These are phyloP conservation scores for Toxicodendron radicans DNA, from an alignment of 345 rosid species.

Conservation along the genomic window DNA sequence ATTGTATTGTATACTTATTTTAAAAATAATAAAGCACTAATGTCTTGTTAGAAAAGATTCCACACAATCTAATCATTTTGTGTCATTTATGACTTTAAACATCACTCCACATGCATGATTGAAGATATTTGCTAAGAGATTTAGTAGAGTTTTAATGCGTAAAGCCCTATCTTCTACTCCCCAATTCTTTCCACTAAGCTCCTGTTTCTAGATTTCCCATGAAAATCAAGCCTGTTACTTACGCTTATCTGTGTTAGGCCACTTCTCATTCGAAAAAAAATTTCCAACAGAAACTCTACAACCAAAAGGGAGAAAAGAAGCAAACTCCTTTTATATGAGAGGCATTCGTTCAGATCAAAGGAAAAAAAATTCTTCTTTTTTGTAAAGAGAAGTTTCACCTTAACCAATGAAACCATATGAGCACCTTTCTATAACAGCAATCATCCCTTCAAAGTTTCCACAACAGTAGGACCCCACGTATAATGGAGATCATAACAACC, in stretches of 20 bases:
- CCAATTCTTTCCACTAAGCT: background rate
- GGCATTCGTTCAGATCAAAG: background rate
- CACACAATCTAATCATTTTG: background rate
- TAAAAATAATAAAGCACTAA: background rate
- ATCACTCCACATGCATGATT: background rate
- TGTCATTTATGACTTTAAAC: background rate
- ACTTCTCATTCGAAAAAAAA: background rate
- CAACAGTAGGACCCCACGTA: background rate
- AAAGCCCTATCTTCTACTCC: background rate
- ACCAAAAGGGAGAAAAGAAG: background rate
- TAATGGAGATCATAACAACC: background rate
- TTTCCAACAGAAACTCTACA: background rate
- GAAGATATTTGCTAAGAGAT: background rate
- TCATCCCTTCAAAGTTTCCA: background rate
- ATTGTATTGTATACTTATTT: background rate
- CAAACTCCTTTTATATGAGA: background rate
- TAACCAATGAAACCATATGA: background rate
- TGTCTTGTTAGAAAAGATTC: background rate
- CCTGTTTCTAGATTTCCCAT: background rate
- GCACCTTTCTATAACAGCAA: no score
- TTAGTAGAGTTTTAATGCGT: background rate
- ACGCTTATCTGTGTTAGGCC: background rate
- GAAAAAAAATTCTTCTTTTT: background rate
- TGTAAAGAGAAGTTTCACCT: no score
- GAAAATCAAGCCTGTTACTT: background rate